These are phyloP conservation scores for Bretschneidera sinensis DNA, from an alignment of 345 rosid genomes.

Conservation along the genomic window DNA sequence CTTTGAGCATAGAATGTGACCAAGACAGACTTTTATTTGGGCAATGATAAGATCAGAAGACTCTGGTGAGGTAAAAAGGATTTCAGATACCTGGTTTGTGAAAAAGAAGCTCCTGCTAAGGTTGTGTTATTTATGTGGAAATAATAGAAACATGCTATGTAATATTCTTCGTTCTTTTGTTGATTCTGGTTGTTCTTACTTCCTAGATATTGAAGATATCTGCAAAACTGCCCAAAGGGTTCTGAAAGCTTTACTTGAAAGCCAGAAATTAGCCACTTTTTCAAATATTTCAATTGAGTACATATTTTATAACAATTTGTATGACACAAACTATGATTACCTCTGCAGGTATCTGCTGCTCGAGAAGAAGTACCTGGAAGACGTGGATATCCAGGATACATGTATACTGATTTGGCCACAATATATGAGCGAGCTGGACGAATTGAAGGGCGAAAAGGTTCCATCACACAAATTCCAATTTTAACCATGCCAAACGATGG, in stretches of 20 bases:
- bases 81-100: no score
- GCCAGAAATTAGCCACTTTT: background rate
- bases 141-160: no score
- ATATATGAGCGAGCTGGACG: conserved; percentile 98
- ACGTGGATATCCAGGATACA: conserved; percentile 99
- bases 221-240: background rate
- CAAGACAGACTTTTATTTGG: background rate
- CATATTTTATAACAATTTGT: background rate
- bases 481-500: conserved; percentile 99
- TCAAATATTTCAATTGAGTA: background rate
- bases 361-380: conserved; percentile 99
- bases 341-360: conserved; percentile 93
- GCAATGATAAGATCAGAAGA: background rate
- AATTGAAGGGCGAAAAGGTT: conserved; percentile 96
- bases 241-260: background rate
- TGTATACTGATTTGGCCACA: conserved; percentile 99
- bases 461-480: conserved; percentile 97
- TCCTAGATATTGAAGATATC: background rate
- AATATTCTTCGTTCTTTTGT: no score
- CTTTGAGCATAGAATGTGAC: background rate
- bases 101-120: no score
- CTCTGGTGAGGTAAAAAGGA: background rate
- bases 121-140: no score
- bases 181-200: background rate
- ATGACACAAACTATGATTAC: background rate